Evolutionary conservation across 345 rosid species (phyloP).

Genomic region (Citrus inodora): DNA sequence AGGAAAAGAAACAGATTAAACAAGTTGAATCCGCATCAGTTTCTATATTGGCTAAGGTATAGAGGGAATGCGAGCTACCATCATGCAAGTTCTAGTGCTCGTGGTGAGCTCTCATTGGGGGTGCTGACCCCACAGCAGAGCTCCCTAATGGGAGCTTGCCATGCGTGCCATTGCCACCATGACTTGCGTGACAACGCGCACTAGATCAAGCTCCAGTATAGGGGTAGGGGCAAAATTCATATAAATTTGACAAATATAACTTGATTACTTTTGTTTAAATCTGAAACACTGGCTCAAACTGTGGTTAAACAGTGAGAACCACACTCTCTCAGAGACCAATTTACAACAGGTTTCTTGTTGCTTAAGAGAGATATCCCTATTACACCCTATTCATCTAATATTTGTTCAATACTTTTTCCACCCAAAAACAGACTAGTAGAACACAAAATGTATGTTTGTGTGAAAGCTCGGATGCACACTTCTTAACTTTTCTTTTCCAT

Average conservation of each 20-base stretch:
- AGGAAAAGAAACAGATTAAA: not conserved
- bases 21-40: not conserved
- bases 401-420: not conserved
- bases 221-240: not conserved
- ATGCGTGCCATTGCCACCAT: too few relatives aligned
- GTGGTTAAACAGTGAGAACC: not conserved
- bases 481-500: not conserved
- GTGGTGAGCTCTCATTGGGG: too few relatives aligned
- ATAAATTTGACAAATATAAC: not conserved
- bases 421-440: not conserved
- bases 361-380: not conserved
- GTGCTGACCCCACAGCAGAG: too few relatives aligned
- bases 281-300: not conserved
- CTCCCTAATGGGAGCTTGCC: too few relatives aligned
- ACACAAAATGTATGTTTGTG: not conserved
- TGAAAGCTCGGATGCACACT: not conserved
- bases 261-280: not conserved
- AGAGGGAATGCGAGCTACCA: too few relatives aligned
- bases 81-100: too few relatives aligned
- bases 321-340: not conserved
- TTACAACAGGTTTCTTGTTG: not conserved
- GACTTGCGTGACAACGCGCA: too few relatives aligned
- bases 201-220: too few relatives aligned
- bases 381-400: not conserved
- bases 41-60: not conserved